Base-by-base conservation (phyloP, 768 basidiomycete species). In the Chiua virens region DNA sequence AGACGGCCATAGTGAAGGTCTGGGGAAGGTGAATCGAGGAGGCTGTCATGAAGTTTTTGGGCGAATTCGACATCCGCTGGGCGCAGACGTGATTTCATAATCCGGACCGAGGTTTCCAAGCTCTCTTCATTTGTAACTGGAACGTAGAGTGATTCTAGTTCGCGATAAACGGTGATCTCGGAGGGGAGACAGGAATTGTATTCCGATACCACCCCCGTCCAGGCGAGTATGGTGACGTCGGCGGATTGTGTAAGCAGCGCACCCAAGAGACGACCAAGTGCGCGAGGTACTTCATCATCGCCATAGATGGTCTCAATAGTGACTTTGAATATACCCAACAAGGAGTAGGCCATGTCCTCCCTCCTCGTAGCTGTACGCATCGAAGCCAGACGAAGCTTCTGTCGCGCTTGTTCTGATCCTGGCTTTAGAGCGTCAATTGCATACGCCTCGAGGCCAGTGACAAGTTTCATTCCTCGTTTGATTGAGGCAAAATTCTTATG, bases 331-430 rank as follows among this genome's bases (percentile, higher is more conserved):
- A 66, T 53, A 22, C 62, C 64, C 3, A 68, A 42, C 39, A 67
- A 40, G 0, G 57, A 66, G 30, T 68, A 67, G 13, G 64, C 62
- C 1, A 45, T 27, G 22, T 68, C 66, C 28, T 68, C 67, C 18
- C 20, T 45, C 42, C 22, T 41, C 4, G 55, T 59, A 11, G 67
- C 58, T 3, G n/a, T 25, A 5, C 66, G 53, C 2, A 1, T 39
- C 6, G 66, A 61, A 23, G 65, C 66, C 34, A 61, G 49, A 13
- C 40, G 47, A 15, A 68, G 58, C 47, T 56, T 64, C 42, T 64
- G 38, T 15, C 56, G 54, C 1, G 37, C 45, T 3, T 54, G 23
- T 2, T 28, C 43, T 1, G 48, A 14, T 14, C 65, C 60, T 3
- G 60, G 53, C 10, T 38, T 23, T 1, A 62, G 47, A 21, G 48